Base-by-base conservation (phyloP, 2,329 filamentous ascomycete genomes). In the Neonectria neomacrospora region DNA sequence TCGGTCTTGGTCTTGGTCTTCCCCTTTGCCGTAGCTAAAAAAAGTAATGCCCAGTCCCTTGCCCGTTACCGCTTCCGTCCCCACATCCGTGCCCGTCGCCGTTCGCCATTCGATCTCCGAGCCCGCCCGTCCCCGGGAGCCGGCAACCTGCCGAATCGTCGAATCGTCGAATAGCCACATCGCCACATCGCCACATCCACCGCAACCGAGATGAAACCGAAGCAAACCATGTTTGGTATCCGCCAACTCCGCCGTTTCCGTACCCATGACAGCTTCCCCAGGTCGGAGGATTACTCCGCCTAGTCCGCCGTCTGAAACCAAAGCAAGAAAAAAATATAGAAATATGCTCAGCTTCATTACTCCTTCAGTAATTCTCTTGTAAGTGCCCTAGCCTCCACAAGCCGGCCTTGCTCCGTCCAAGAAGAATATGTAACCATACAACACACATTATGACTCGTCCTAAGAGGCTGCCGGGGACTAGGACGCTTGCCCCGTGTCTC, bases 321-420 rank as follows among this genome's bases (percentile, higher is more conserved):
- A 44, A 51, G 52, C 9, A 51, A 51, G 54, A 47, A 56, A 20
- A 47, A 54, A 51, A 48, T 14, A 54, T 42, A 55, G 42, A 48
- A 54, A 39, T 47, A 58, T 55, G 55, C 54, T 54, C 64, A 50
- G 20, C 61, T 64, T 61, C 50, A 66, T 66, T 66, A 63, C 44
- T 50, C 61, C 53, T 55, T 26, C 52, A 6, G 39, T 30, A 22
- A 61, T 55, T 53, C 45, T 30, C 45, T 34, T 37, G 23, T 42
- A 54, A 48, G 26, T 54, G 48, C 48, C 39, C 7, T 18, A 20
- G 26, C 34, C 32, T 47, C 18, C 32, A 48, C 45, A 57, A 32
- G 14, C 39, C 39, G 39, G 50, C 44, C 16, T 54, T 58, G 37
- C 42, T 39, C 45, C 18, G 44, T 39, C 37, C 47, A 54, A 54